A percentile compares a stretch with the other conserved stretches of the same genome.
These are phyloP conservation scores for Artemisia tridentata DNA, from an alignment of 129 eudicot genomes.

Conservation along the genomic window DNA sequence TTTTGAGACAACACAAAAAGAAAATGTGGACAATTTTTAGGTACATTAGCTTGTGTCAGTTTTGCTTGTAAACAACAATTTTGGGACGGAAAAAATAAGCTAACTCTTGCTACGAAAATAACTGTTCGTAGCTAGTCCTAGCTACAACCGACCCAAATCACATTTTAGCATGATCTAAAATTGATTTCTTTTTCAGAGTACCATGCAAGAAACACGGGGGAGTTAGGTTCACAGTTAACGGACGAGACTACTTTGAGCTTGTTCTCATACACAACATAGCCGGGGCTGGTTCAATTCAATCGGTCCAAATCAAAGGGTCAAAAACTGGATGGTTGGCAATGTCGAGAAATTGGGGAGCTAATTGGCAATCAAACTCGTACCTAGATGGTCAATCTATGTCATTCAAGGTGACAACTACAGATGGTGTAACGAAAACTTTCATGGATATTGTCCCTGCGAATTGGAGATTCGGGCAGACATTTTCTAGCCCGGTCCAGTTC, in stretches of 20 bases:
- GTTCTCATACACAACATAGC: conserved; percentile 65
- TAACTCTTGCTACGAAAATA: no score
- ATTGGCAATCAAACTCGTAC: conserved; percentile 71
- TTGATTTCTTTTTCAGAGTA: conserved; percentile 43
- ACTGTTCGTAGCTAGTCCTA: no score
- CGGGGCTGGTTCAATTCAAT: conserved; percentile 65
- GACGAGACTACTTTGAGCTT: conserved; percentile 78
- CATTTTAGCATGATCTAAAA: no score
- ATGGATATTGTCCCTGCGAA: conserved; percentile 46
- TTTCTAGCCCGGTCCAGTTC: conserved; percentile 54
- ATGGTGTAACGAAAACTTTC: conserved; percentile 57
- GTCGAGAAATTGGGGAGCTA: conserved; percentile 92
- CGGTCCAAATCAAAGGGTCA: conserved; percentile 70
- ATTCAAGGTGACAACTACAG: conserved; percentile 71
- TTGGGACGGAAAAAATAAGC: no score
- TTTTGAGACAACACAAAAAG: no score
- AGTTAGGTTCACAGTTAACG: conserved; percentile 76
- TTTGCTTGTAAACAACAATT: no score
- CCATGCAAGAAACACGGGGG: conserved; percentile 76
- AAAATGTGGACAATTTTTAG: no score
- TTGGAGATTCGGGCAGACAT: conserved; percentile 81
- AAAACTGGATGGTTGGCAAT: conserved; percentile 58
- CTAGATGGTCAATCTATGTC: conserved; percentile 74
- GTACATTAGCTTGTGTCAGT: no score
- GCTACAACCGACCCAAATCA: no score